Base-by-base conservation (phyloP, 768 basidiomycete species). In the Dendrothele bispora region DNA sequence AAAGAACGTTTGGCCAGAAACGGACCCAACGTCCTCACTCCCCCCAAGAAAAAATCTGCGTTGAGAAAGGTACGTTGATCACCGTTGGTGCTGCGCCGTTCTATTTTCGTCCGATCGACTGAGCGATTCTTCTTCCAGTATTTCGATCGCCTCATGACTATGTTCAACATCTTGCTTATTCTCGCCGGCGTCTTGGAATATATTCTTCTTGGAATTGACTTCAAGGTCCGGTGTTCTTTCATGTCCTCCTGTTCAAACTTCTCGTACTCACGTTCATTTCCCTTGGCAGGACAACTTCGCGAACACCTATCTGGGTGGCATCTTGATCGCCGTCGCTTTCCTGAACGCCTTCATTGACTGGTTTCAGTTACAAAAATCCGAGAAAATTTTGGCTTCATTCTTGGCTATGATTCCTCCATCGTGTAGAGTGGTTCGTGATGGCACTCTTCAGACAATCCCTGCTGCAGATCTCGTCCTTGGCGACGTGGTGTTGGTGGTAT, bases 351-450 rank as follows among this genome's bases (percentile, higher is more conserved):
- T 77, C 52, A 84, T 86, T 60, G 84, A 86, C 60, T 86, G 82
- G 61, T 78, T 78, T 60, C 84, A 86, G 67, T 74, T 85, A 25
- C 84, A 86, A 65, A 86, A 85, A 57, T 84, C 83, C 7, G 84
- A 85, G 59, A 82, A 83, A 30, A 86, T 86, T 54, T 70, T 86
- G 4, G 83, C 83, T 4, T 83, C 81, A 2, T 86, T 86, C 68
- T 68, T 86, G 27, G 84, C 84, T 8, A 81, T 86, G 82, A 86
- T 86, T 41, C 84, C 84, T 14, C 84, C 84, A 1, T 72, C 80
- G 7, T 85, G 82, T 57, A 81, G 75, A 34, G 82, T 82, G 22
- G 67, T 86, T 43, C 78, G 84, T 35, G 79, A 80, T 49, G 77
- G 78, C 1, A 68, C 74, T 2, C 74, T 86, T 45, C 58, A 63